Evolutionary conservation across 2,329 filamentous ascomycete genomes (phyloP).

Genomic region (Aspergillus costaricaensis): DNA sequence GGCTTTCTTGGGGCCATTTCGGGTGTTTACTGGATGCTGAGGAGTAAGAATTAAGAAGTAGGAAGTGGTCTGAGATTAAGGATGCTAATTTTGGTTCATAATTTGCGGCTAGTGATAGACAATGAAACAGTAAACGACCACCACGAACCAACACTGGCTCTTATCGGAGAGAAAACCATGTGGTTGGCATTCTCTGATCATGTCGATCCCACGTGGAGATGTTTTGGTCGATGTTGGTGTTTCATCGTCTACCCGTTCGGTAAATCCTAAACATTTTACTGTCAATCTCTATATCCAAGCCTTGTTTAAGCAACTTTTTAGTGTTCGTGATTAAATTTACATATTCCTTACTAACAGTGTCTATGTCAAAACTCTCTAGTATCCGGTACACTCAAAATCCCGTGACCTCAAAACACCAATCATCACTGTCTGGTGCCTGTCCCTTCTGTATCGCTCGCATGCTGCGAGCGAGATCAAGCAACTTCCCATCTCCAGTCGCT

Average conservation of each 20-base stretch:
- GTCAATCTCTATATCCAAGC: neutral
- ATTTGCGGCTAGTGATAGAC: neutral
- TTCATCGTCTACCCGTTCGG: neutral
- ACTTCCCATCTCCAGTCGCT: neutral
- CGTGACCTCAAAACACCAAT: neutral
- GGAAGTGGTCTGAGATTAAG: neutral
- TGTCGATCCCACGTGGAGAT: neutral
- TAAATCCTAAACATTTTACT: too few species aligned
- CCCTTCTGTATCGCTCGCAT: neutral
- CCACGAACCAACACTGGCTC: neutral
- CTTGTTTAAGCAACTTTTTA: neutral
- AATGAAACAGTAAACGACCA: neutral
- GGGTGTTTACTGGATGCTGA: neutral
- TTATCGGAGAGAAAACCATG: neutral
- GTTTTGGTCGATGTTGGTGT: neutral
- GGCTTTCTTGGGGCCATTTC: too few species aligned
- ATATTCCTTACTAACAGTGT: neutral
- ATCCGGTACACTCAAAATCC: neutral
- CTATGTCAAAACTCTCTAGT: neutral
- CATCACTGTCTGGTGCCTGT: neutral
- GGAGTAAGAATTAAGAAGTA: neutral
- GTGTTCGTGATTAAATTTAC: neutral
- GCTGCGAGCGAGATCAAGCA: neutral
- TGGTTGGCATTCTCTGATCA: neutral
- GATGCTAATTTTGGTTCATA: neutral